Evolutionary conservation across 345 rosid species (phyloP).

Genomic region (Aegle marmelos): DNA sequence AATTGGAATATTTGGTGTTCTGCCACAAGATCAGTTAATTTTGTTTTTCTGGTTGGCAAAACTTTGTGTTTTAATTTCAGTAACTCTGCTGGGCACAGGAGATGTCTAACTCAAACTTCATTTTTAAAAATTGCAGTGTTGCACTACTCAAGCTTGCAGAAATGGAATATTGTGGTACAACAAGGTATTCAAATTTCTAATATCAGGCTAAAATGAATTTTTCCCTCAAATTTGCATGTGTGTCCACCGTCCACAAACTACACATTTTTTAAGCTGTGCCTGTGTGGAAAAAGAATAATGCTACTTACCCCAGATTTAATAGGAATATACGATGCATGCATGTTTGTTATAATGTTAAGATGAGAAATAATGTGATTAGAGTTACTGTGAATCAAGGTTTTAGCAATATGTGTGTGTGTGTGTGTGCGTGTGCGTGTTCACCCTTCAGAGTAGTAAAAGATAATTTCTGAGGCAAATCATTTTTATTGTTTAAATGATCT

Average conservation of each 20-base stretch:
- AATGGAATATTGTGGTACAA: slow-evolving; percentile 96
- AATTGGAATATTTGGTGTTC: not conserved
- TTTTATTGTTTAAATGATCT: not conserved
- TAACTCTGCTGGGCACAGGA: not conserved
- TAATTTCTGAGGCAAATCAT: not conserved
- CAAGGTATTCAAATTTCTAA: slow-evolving; percentile 54
- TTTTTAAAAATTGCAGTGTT: slow-evolving; percentile 55
- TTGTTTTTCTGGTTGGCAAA: not conserved
- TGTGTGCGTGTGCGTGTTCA: not conserved
- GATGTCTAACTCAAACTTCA: slow-evolving; percentile 10
- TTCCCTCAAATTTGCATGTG: not conserved
- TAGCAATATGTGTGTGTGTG: not conserved
- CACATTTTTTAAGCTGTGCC: not conserved
- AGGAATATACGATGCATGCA: not conserved
- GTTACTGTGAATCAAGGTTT: not conserved
- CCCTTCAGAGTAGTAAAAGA: not conserved
- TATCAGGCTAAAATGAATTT: not conserved
- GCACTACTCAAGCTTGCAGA: slow-evolving; percentile 78
- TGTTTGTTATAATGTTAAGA: not conserved
- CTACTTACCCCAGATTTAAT: not conserved
- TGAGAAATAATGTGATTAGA: not conserved
- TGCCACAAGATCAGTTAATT: not conserved
- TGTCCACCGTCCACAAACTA: too few relatives aligned
- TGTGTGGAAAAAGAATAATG: not conserved
- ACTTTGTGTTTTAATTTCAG: not conserved